Conservation (phyloP, 768 basidiomycete species). For the Asterophora parasitica region DNA sequence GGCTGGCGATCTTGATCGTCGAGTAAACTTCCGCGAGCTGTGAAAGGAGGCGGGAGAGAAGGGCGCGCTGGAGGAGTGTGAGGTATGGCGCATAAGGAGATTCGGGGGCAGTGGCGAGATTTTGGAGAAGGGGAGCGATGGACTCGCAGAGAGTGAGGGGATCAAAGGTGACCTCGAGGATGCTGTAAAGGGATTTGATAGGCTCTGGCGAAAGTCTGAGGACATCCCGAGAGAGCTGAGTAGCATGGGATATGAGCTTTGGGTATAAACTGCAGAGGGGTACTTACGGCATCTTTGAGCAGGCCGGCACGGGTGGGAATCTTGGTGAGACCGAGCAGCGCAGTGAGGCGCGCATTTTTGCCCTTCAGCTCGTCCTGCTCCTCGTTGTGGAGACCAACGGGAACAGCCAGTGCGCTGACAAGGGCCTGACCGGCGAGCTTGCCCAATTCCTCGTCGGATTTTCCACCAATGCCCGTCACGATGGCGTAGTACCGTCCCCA, state of each 20-base stretch:
- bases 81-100: slow-evolving; percentile 76
- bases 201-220: slow-evolving; percentile 71
- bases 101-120: slow-evolving; percentile 37
- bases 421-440: slow-evolving; percentile 88
- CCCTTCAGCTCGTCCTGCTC: slow-evolving; percentile 48
- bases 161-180: slow-evolving; percentile 91
- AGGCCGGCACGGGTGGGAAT: slow-evolving; percentile 86
- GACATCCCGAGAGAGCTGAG: slow-evolving; percentile 74
- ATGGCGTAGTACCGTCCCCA: slow-evolving; percentile 85
- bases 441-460: slow-evolving; percentile 71
- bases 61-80: slow-evolving; percentile 84
- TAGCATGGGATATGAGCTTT: slow-evolving; percentile 7
- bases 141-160: slow-evolving; percentile 79
- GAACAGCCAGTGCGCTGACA: slow-evolving; percentile 89
- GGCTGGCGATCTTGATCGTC: slow-evolving; percentile 71
- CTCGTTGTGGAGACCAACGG: slow-evolving; percentile 58
- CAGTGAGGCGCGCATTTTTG: slow-evolving; percentile 73
- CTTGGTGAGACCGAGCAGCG: slow-evolving; percentile 77
- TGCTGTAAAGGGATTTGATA: slow-evolving; percentile 76
- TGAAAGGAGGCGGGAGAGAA: slow-evolving; percentile 85
- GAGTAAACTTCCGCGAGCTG: slow-evolving; percentile 93
- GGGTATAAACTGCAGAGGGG: neutral
- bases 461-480: slow-evolving; percentile 66
- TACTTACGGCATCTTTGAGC: slow-evolving; percentile 79
- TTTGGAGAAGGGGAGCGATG: slow-evolving; percentile 72